Conservation (phyloP, 345 rosid genomes). For the Turritis glabra region DNA sequence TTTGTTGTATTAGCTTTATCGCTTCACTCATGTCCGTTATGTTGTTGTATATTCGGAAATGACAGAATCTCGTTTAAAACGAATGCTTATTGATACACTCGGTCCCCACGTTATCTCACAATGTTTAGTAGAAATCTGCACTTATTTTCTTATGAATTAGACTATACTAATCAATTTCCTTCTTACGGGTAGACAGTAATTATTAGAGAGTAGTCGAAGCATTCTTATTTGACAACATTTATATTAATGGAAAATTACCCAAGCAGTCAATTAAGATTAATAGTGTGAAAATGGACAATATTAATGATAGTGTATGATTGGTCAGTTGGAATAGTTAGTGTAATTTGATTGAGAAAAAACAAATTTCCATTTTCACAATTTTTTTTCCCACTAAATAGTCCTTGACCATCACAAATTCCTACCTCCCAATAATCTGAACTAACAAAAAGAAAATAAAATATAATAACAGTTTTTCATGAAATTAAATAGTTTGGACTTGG, state of each 20-base stretch:
- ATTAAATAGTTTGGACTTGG: neutral
- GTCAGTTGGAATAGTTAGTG: neutral
- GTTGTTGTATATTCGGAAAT: conserved; percentile 11
- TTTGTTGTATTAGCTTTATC: conserved; percentile 2
- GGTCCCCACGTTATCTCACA: neutral
- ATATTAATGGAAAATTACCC: neutral
- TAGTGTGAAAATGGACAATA: neutral
- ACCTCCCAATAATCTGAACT: conserved; percentile 26
- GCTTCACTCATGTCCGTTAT: neutral
- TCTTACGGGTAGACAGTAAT: neutral
- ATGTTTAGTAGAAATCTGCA: neutral
- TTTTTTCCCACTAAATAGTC: neutral
- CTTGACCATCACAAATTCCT: conserved; percentile 15
- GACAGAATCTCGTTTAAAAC: neutral
- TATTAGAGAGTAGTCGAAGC: too few relatives aligned
- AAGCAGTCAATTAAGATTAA: neutral
- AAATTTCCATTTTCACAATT: neutral
- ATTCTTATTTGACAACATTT: neutral
- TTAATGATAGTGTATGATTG: neutral
- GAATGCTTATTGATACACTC: conserved; percentile 3
- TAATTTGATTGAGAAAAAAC: neutral
- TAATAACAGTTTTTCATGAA: conserved; percentile 28
- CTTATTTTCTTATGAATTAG: neutral
- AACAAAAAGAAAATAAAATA: conserved; percentile 12
- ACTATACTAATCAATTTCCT: neutral